Conservation (phyloP, 2,329 filamentous ascomycete genomes). For the Thielaviopsis ethacetica region DNA sequence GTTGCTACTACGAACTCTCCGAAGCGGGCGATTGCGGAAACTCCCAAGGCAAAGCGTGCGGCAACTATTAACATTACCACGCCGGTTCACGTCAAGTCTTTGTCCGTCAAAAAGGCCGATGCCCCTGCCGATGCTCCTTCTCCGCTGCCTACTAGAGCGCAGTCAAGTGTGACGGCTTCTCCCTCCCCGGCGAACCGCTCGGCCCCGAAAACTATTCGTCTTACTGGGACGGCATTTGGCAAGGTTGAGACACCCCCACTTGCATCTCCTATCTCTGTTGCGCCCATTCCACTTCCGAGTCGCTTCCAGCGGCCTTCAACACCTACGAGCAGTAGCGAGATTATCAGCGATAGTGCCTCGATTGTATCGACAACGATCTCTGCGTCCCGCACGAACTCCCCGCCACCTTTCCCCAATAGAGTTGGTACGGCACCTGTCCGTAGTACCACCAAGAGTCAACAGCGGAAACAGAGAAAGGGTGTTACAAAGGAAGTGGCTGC, state of each 20-base stretch:
- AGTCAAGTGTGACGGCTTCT: not conserved
- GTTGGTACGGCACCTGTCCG: conserved; percentile 54
- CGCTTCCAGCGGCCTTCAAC: conserved; percentile 46
- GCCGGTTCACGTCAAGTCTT: not conserved
- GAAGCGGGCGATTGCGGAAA: conserved; percentile 4
- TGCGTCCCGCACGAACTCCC: conserved; percentile 52
- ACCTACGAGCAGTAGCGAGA: conserved; percentile 44
- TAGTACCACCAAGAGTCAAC: conserved; percentile 59
- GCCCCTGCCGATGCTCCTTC: not conserved
- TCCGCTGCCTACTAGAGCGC: conserved; percentile 1
- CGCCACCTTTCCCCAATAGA: conserved; percentile 36
- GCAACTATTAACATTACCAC: conserved; percentile 1
- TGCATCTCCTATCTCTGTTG: conserved; percentile 19
- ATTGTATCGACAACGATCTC: conserved; percentile 56
- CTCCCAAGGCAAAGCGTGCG: conserved; percentile 4
- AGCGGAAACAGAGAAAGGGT: conserved; percentile 60
- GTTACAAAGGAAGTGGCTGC: conserved; percentile 44
- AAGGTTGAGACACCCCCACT: conserved; percentile 23
- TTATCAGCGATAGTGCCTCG: conserved; percentile 61
- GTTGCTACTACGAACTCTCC: not conserved
- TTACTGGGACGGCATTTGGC: not conserved
- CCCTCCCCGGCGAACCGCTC: conserved; percentile 4
- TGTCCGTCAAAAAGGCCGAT: not conserved
- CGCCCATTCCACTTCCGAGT: not conserved
- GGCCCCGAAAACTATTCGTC: conserved; percentile 3